Conservation (phyloP, 371 early-diverging fungal species). For the Mucor saturninus region DNA sequence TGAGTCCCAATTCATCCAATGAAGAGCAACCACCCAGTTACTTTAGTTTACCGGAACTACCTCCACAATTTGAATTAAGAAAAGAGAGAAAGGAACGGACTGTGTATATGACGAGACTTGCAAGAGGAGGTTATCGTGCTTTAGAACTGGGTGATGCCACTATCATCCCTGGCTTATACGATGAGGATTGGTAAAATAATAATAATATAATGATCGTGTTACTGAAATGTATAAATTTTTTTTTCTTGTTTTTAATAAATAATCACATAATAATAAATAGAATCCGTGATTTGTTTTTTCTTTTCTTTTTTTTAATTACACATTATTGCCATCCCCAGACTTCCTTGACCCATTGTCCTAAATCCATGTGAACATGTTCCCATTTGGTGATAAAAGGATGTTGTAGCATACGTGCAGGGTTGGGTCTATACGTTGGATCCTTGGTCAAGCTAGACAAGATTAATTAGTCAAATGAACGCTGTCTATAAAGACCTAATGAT, state of each 20-base stretch:
- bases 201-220: not conserved
- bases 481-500: no score
- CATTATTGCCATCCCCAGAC: slow-evolving; percentile 58
- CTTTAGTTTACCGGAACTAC: slow-evolving; percentile 37
- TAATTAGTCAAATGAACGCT: no score
- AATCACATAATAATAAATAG: no score
- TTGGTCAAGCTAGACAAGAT: slow-evolving; percentile 64
- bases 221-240: not conserved
- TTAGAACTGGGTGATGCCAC: slow-evolving; percentile 35
- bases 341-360: slow-evolving; percentile 58
- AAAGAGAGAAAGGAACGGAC: slow-evolving; percentile 38
- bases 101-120: slow-evolving; percentile 28
- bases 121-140: slow-evolving; percentile 20
- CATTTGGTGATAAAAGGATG: slow-evolving; percentile 67
- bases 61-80: slow-evolving; percentile 35
- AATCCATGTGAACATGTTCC: slow-evolving; percentile 53
- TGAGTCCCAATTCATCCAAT: slow-evolving; percentile 18
- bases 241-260: no score
- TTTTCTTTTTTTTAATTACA: not conserved
- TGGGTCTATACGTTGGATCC: slow-evolving; percentile 76
- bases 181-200: slow-evolving; percentile 39
- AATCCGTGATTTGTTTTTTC: not conserved
- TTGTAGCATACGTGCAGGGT: slow-evolving; percentile 74
- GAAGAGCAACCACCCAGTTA: slow-evolving; percentile 39
- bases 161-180: slow-evolving; percentile 34